Evolutionary conservation across 2,329 filamentous ascomycete genomes (phyloP).

Genomic region (Alternaria ventricosa): DNA sequence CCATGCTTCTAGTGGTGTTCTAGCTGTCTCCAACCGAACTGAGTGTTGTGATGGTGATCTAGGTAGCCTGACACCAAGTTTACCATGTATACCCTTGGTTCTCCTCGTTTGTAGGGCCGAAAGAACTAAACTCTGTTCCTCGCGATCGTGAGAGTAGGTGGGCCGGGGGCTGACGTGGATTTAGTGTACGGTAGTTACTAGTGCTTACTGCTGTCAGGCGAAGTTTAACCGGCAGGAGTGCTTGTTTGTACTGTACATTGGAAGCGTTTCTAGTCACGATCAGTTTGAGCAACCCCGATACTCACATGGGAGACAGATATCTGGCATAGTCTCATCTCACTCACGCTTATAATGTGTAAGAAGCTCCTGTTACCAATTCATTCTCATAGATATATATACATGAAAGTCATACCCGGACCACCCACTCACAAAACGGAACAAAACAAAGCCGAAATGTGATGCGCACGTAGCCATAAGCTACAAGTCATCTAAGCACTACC

Average conservation of each 20-base stretch:
- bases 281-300: too few relatives aligned
- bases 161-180: not conserved
- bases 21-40: not conserved
- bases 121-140: not conserved
- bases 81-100: not conserved
- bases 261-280: too few relatives aligned
- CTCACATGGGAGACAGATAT: too few relatives aligned
- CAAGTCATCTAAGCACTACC: not conserved
- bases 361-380: not conserved
- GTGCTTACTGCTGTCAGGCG: not conserved
- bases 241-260: not conserved
- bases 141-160: not conserved
- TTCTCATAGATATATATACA: not conserved
- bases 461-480: not conserved
- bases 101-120: not conserved
- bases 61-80: not conserved
- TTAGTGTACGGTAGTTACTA: not conserved
- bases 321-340: not conserved
- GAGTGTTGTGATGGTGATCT: not conserved
- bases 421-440: not conserved
- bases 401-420: not conserved
- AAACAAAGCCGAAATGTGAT: slow-evolving; percentile 4
- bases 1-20: not conserved
- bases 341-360: not conserved
- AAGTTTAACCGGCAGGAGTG: not conserved